Conservation (phyloP, 495 filamentous ascomycete species). For the Ascodesmis nigricans region DNA sequence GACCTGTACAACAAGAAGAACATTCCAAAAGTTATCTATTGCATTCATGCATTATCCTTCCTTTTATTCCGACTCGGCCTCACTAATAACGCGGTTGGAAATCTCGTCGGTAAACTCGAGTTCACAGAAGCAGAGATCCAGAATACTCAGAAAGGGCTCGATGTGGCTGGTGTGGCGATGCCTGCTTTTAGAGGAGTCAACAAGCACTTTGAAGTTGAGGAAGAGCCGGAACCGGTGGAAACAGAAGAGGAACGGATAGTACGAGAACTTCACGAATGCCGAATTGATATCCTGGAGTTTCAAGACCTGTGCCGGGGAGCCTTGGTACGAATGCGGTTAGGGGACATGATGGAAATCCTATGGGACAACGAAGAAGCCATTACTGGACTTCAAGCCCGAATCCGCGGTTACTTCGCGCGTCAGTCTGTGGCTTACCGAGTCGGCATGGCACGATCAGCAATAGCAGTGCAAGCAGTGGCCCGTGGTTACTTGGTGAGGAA, state of each 20-base stretch:
- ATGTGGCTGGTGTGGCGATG: conserved; percentile 85
- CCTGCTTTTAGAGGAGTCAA: conserved; percentile 95
- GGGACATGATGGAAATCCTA: conserved; percentile 63
- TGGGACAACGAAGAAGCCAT: conserved; percentile 71
- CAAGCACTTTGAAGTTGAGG: conserved; percentile 78
- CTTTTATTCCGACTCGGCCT: conserved; percentile 84
- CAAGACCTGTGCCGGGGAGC: conserved; percentile 78
- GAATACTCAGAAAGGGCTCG: conserved; percentile 84
- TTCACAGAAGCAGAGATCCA: conserved; percentile 97
- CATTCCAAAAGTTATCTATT: conserved; percentile 96
- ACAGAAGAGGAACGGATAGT: conserved; percentile 77
- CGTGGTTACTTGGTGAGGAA: conserved; percentile 60
- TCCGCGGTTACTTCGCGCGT: conserved; percentile 52
- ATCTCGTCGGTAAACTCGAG: conserved; percentile 86
- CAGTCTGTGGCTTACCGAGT: conserved; percentile 15
- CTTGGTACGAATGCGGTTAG: conserved; percentile 51
- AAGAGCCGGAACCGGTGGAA: conserved; percentile 52
- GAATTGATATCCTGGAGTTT: conserved; percentile 47
- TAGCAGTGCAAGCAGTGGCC: conserved; percentile 22
- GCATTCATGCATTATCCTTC: conserved; percentile 93
- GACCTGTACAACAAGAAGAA: conserved; percentile 99
- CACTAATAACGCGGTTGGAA: conserved; percentile 90
- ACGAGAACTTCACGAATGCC: conserved; percentile 58
- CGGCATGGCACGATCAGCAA: conserved; percentile 19
- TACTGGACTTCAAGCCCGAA: conserved; percentile 57